Evolutionary conservation across 2,329 filamentous ascomycete genomes (phyloP), one percentile per base, ranked within the genome.

Genomic region (Chaetomium olivaceum): DNA sequence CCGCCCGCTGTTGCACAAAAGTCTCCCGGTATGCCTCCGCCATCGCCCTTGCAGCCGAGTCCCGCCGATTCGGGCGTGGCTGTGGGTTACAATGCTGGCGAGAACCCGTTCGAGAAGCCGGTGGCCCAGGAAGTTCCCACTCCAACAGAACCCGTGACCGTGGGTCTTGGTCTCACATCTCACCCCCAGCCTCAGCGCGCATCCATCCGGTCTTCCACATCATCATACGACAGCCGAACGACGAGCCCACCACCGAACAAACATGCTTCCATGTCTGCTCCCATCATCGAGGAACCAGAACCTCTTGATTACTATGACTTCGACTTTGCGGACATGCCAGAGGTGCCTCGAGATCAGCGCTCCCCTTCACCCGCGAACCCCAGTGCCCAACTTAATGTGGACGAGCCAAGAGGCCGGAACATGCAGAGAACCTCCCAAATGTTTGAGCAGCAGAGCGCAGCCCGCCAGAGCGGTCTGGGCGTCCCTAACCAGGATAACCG

Each of bases 401-500:
- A 73, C 21, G 76, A 77, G 61, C 71, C 72, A 9, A 76, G 78
- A 64, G 80, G 79, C 39, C 78, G 80, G 51, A 73, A 76, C 25
- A 72, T 74, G 58, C 74, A 77, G 48, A 74, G 70, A 67, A 56
- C 69, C 29, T 73, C 72, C 14, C 72, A 74, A 23, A 66, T 74
- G 23, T 72, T 74, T 54, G 70, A 74, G n/a, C 70, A 75, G 51
- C 69, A 70, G 19, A 71, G 74, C 14, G 77, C 74, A 23, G 66
- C 63, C 23, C 55, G 60, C n/a, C 68, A 73, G 46, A 67, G 71
- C 5, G 77, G 76, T 39, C 79, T 90, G 7, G 82, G 80, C 59
- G 82, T 89, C 56, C 87, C 87, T 1, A 79, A 80, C 19, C 80
- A 82, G 67, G 80, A 85, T 65, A 81, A 79, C 72, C 84, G 84